A percentile compares a stretch with the other conserved stretches of the same genome.
Evolutionary conservation across 2,329 filamentous ascomycete genomes (phyloP).

Genomic region (Lachnellula occidentalis): DNA sequence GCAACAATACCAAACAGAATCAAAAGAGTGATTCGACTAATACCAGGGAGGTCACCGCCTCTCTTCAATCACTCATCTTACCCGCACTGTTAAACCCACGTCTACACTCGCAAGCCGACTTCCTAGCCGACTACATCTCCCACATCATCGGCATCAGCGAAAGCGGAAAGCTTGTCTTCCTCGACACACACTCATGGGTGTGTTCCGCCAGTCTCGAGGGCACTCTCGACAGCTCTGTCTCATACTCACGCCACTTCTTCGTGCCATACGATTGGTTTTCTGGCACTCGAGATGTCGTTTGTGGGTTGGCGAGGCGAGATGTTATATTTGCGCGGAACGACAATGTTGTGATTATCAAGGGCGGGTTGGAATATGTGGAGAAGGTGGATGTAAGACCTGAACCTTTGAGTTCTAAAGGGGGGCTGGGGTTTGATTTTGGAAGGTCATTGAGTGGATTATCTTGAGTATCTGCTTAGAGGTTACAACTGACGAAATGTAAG

Average conservation of each 20-base stretch:
- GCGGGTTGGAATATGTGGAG: conserved; percentile 25
- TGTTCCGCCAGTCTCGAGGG: conserved; percentile 24
- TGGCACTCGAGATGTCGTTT: conserved; percentile 19
- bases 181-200: conserved; percentile 27
- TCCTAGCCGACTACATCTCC: conserved; percentile 14
- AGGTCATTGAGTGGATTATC: too few species aligned
- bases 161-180: conserved; percentile 25
- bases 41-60: background rate
- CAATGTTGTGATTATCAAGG: conserved; percentile 26
- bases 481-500: too few species aligned
- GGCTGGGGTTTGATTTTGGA: too few species aligned
- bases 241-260: conserved; percentile 30
- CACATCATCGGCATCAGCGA: conserved; percentile 23
- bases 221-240: conserved; percentile 4
- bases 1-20: conserved; percentile 6
- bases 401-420: too few species aligned
- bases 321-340: conserved; percentile 25
- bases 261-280: conserved; percentile 32
- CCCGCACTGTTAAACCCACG: background rate
- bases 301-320: conserved; percentile 19
- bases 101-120: conserved; percentile 9
- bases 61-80: background rate
- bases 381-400: conserved; percentile 10
- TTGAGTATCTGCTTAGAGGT: too few species aligned
- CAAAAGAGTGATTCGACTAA: background rate